Conservation (phyloP, 2,329 filamentous ascomycete genomes). For the Colletotrichum liaoningense region DNA sequence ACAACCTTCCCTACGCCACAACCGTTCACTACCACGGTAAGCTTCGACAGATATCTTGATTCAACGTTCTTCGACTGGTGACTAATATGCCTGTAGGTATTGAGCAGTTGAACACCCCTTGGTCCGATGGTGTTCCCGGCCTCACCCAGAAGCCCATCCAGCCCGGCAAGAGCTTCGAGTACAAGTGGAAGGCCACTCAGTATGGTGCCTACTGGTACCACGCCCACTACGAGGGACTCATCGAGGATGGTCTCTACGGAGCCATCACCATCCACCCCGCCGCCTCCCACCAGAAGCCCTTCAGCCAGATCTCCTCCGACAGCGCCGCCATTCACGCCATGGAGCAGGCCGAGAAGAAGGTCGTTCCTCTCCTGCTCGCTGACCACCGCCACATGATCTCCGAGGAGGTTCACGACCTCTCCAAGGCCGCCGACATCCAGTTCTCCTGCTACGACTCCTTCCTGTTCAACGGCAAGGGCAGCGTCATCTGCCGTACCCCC, state of each 20-base stretch:
- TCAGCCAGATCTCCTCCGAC: conserved; percentile 58
- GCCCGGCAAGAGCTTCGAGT: conserved; percentile 59
- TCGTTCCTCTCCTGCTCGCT: conserved; percentile 61
- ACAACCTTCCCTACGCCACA: conserved; percentile 58
- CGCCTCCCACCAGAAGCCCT: conserved; percentile 53
- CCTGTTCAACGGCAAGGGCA: conserved; percentile 71
- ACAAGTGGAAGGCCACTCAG: conserved; percentile 66
- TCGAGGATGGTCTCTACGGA: conserved; percentile 71
- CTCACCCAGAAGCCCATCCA: conserved; percentile 64
- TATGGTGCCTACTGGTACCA: conserved; percentile 73
- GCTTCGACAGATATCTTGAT: background rate
- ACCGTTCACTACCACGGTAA: conserved; percentile 63
- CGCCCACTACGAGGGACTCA: conserved; percentile 64
- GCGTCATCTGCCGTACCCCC: conserved; percentile 60
- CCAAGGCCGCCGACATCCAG: conserved; percentile 57
- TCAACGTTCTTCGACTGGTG: background rate
- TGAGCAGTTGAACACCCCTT: conserved; percentile 55
- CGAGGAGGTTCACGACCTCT: conserved; percentile 56
- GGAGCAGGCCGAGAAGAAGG: conserved; percentile 57
- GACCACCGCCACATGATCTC: conserved; percentile 69
- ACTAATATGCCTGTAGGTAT: conserved; percentile 43
- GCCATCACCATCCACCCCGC: conserved; percentile 62
- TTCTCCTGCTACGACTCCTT: conserved; percentile 69
- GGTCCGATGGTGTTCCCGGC: conserved; percentile 71
- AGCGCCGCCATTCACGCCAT: conserved; percentile 50